Evolutionary conservation across 2,329 filamentous ascomycete genomes (phyloP).

Genomic region (Colletotrichum tabaci): DNA sequence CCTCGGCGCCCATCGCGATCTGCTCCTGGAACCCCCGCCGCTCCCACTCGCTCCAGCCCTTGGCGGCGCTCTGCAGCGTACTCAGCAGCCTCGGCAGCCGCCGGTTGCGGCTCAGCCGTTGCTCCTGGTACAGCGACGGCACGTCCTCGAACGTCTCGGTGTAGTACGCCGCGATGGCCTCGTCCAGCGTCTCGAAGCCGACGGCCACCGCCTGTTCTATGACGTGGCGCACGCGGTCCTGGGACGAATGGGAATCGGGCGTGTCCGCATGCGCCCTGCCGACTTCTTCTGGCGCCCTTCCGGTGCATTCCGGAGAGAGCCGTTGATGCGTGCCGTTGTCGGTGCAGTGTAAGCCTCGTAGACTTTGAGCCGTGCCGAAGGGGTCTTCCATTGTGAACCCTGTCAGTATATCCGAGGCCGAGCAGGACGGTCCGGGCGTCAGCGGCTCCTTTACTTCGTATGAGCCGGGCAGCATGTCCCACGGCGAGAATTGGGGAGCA

Average conservation of each 20-base stretch:
- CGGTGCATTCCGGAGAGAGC: not conserved
- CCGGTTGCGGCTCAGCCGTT: constrained; percentile 5
- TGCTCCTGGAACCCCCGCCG: constrained; percentile 8
- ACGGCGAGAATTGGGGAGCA: not conserved
- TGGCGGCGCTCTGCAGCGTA: constrained; percentile 2
- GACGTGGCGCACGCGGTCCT: not conserved
- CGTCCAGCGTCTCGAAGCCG: constrained; percentile 1
- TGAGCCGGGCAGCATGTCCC: constrained; percentile 3
- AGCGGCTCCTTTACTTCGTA: not conserved
- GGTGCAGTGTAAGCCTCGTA: not conserved
- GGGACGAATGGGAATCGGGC: not conserved
- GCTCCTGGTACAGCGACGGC: constrained; percentile 3
- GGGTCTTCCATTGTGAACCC: constrained; percentile 5
- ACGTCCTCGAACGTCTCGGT: constrained; percentile 6
- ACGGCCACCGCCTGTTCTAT: constrained; percentile 7
- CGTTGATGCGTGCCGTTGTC: not conserved
- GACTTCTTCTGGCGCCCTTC: not conserved
- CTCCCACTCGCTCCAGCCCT: constrained; percentile 18
- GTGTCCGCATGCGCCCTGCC: not conserved
- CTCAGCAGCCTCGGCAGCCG: constrained; percentile 7
- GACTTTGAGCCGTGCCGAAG: not conserved
- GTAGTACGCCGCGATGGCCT: constrained; percentile 8
- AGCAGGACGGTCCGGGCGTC: not conserved
- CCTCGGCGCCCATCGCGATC: constrained; percentile 8
- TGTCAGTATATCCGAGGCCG: not conserved